Base-by-base conservation (phyloP, 2,329 filamentous ascomycete genomes). In the Beauveria sp. region DNA sequence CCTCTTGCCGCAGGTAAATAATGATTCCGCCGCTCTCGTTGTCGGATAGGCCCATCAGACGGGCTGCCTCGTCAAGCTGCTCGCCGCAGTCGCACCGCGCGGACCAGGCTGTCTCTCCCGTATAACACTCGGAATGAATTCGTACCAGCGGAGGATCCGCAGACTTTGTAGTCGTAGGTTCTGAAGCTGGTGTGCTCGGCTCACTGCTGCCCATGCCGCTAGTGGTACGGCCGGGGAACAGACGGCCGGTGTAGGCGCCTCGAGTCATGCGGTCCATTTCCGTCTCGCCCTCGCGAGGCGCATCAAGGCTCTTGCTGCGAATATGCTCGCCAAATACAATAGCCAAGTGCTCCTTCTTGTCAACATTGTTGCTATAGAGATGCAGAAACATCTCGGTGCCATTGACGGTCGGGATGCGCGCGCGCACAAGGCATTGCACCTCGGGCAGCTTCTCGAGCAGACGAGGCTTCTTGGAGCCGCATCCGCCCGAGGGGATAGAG, bases 121-220 rank as follows among this genome's bases (percentile, higher is more conserved):
- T 99, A 75, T 99, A 99, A 77, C 95, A 99, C 75, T 99, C 95
- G 3, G 91, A 96, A 74, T 99, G 95, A 71, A 99, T 99, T 62
- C 95, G 85, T 52, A 99, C 93, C 45, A 99, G 79, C 0, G 95
- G 91, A 56, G 64, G 62, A 47, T 70, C 66, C 8, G 61, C 42
- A n/a, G 56, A 30, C 46, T 40, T 62, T 9, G 26, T 52, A 8
- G 58, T 50, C 34, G 43, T n/a, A 42, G 30, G 24, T 10, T 54
- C 58, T 8, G 58, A 34, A 16, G 28, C 28, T n/a, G 58, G 58
- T 9, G 58, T 60, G 58, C 20, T 47, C 20, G 50, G 49, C n/a
- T 26, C 40, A 66, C 71, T 75, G 69, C 66, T 78, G 65, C 69
- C 74, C 78, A 88, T 78, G 62, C 88, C 84, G 70, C 89, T 93